Evolutionary conservation across 371 early-diverging fungal species (phyloP).

Genomic region (Syncephalastrum racemosum): DNA sequence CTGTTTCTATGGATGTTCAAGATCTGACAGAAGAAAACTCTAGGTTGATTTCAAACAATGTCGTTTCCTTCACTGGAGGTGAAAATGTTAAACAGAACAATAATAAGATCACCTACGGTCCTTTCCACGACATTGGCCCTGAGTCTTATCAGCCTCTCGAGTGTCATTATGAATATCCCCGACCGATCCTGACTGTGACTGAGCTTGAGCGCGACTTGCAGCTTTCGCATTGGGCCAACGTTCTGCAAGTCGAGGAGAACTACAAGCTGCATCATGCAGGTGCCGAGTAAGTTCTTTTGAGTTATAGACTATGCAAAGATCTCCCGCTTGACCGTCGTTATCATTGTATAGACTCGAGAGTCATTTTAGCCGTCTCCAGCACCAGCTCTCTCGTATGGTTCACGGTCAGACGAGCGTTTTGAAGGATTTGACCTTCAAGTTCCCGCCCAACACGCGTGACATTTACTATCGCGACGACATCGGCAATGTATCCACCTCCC

Average conservation of each 20-base stretch:
- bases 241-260: slow-evolving; percentile 84
- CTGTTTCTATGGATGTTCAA: not conserved
- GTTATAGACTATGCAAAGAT: not conserved
- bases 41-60: slow-evolving; percentile 20
- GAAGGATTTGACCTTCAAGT: slow-evolving; percentile 47
- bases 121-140: slow-evolving; percentile 54
- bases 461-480: slow-evolving; percentile 91
- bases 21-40: no score
- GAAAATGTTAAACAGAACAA: slow-evolving; percentile 29
- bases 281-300: slow-evolving; percentile 60
- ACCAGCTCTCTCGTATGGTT: slow-evolving; percentile 44
- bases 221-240: slow-evolving; percentile 86
- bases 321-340: no score
- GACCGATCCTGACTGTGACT: slow-evolving; percentile 67
- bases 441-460: slow-evolving; percentile 72
- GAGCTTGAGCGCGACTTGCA: slow-evolving; percentile 71
- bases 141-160: slow-evolving; percentile 49
- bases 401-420: slow-evolving; percentile 64
- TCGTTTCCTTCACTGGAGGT: slow-evolving; percentile 45
- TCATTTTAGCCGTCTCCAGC: slow-evolving; percentile 76
- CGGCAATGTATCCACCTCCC: slow-evolving; percentile 96
- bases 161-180: slow-evolving; percentile 65
- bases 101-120: slow-evolving; percentile 76
- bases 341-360: slow-evolving; percentile 64
- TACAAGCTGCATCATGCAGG: slow-evolving; percentile 80